These are phyloP conservation scores for Phtheirospermum japonicum DNA, from an alignment of 257 asterid species.

Conservation along the genomic window DNA sequence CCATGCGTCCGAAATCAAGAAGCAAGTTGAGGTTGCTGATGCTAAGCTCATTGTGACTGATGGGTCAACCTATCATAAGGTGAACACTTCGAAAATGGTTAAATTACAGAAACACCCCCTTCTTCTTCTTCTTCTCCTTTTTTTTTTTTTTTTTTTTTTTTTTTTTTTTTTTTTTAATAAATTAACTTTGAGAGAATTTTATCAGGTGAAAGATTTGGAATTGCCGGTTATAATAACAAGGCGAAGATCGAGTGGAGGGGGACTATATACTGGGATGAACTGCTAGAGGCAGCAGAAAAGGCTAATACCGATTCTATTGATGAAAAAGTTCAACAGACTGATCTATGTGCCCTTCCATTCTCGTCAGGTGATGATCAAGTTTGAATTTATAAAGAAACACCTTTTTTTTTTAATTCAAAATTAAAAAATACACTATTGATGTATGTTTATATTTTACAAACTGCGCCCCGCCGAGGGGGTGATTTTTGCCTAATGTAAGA, in stretches of 20 bases:
- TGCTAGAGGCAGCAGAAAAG: slow-evolving; percentile 80
- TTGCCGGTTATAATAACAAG: slow-evolving; percentile 70
- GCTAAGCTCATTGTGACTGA: slow-evolving; percentile 79
- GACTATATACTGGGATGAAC: slow-evolving; percentile 66
- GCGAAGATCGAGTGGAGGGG: slow-evolving; percentile 76
- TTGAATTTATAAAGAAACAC: background rate
- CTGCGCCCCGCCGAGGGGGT: no score
- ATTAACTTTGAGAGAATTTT: background rate
- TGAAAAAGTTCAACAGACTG: slow-evolving; percentile 60
- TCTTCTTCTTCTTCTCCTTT: no score
- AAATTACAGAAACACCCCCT: background rate
- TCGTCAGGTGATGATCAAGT: slow-evolving; percentile 55
- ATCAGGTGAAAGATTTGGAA: slow-evolving; percentile 78
- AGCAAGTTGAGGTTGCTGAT: slow-evolving; percentile 86
- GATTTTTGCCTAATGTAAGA: no score
- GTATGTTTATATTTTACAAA: no score
- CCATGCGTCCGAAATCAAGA: slow-evolving; percentile 72
- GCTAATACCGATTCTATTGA: slow-evolving; percentile 45
- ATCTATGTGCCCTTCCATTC: slow-evolving; percentile 88
- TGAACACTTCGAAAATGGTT: slow-evolving; percentile 10
- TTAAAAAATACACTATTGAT: no score
- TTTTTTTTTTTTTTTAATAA: no score
- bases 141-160: no score
- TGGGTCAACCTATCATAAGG: slow-evolving; percentile 78
- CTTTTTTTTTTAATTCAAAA: background rate